Evolutionary conservation across 2,329 filamentous ascomycete species (phyloP).

Genomic region (Aspergillus pseudoviridinutans): DNA sequence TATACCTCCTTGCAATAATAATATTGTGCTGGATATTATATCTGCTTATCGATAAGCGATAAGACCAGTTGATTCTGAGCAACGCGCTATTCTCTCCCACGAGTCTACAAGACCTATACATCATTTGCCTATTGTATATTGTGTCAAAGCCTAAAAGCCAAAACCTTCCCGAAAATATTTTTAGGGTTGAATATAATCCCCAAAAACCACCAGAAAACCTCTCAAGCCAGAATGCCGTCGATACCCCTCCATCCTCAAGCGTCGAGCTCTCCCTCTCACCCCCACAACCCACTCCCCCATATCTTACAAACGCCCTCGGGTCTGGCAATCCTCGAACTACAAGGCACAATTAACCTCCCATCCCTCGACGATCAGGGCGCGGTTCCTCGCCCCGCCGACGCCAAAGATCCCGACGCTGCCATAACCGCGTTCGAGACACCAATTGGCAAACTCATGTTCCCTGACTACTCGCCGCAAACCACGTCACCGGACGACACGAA

Average conservation of each 20-base stretch:
- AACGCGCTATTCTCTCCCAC: not conserved
- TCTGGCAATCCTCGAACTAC: slow-evolving; percentile 84
- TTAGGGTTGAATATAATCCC: slow-evolving; percentile 4
- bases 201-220: not conserved
- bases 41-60: not conserved
- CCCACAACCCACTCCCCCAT: slow-evolving; percentile 64
- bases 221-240: slow-evolving; percentile 35
- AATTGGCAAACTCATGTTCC: slow-evolving; percentile 74
- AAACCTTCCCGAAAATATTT: not conserved
- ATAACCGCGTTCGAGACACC: slow-evolving; percentile 41
- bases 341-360: slow-evolving; percentile 82
- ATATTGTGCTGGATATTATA: not conserved
- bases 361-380: slow-evolving; percentile 22
- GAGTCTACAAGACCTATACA: not conserved
- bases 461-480: slow-evolving; percentile 61
- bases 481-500: slow-evolving; percentile 51
- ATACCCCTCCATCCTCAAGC: slow-evolving; percentile 35
- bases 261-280: slow-evolving; percentile 8
- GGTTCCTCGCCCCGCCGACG: not conserved
- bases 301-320: slow-evolving; percentile 85
- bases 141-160: not conserved
- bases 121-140: not conserved
- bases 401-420: slow-evolving; percentile 8
- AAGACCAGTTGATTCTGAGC: not conserved
- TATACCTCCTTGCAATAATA: not conserved